Conservation (phyloP, 257 asterid genomes). For the Mentha longifolia region DNA sequence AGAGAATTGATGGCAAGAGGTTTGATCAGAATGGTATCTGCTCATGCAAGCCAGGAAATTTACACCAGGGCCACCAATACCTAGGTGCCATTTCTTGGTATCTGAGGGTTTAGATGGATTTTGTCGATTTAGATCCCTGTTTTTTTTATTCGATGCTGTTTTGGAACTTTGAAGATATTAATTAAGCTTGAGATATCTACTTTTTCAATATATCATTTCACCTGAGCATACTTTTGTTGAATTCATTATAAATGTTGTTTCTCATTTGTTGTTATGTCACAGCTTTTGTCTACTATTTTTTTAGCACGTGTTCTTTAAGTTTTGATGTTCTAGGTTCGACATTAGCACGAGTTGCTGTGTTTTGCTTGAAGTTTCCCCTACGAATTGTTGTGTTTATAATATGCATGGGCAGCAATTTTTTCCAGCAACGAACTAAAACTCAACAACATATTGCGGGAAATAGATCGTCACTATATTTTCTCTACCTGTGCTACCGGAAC, state of each 20-base stretch:
- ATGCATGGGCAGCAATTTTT: too few species aligned
- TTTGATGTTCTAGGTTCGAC: neutral
- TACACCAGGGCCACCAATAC: slow-evolving; percentile 70
- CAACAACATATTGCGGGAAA: too few species aligned
- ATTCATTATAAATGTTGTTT: neutral
- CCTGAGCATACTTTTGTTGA: neutral
- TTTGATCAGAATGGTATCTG: slow-evolving; percentile 62
- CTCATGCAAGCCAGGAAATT: slow-evolving; percentile 67
- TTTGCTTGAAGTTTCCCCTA: too few species aligned
- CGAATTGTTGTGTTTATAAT: too few species aligned
- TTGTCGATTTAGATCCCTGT: slow-evolving; percentile 25
- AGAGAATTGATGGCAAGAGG: slow-evolving; percentile 65
- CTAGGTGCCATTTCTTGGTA: slow-evolving; percentile 24
- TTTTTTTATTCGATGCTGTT: slow-evolving; percentile 13
- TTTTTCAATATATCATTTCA: neutral
- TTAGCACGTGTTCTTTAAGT: neutral
- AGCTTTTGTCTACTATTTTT: neutral
- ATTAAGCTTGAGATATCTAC: neutral
- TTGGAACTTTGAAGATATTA: slow-evolving; percentile 15
- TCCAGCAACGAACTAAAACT: too few species aligned
- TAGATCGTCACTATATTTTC: too few species aligned
- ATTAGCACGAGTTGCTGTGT: neutral
- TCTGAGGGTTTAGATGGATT: slow-evolving; percentile 22
- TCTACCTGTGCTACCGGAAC: too few species aligned
- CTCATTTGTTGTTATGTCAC: neutral